Base-by-base conservation (phyloP, 106 monocot species). In the Acanthochlamys bracteata region DNA sequence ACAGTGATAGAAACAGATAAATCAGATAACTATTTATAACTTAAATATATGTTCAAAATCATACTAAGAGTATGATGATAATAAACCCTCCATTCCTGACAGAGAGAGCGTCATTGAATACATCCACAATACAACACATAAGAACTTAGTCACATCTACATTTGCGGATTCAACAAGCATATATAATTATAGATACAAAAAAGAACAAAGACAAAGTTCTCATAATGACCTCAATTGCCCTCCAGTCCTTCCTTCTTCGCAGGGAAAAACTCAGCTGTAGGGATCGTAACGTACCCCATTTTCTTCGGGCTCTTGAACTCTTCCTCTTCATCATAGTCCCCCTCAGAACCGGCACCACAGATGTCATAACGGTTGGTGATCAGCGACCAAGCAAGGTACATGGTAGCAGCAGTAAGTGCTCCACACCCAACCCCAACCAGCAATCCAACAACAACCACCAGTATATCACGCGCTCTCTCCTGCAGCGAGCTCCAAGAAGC, bases 381-480 rank as follows among this genome's bases (percentile, higher is more conserved):
- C 41, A 87, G 55, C 64, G 83, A 74, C 74, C 82, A 88, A 13
- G 64, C 62, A 56, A 83, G 72, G 74, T 83, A 88, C 73, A 83
- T 72, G 71, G 80, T 80, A 21, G 83, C 76, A 51, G 80, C 87
- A 59, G 80, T 79, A 68, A 88, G 76, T 55, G 87, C 83, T 11
- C 87, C 87, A 57, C 87, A 88, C 11, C 83, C 87, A 71, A 83
- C 76, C 55, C 87, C 87, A 53, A 87, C 83, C 41, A 87, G 82
- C 39, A 87, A 83, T 24, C 83, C 83, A 22, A 75, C 73, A 24
- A 80, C 83, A 53, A 88, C 87, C 23, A 77, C 73, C 52, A 88
- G 83, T 71, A 88, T 80, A 65, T 88, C 87, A 54, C 77, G 70
- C 27, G 87, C 83, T 52, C 87, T 76, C 16, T 88, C 83, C 57